phyloP scores from a whole-genome alignment of 495 filamentous ascomycete species.

The Penicillium angulare region DNA sequence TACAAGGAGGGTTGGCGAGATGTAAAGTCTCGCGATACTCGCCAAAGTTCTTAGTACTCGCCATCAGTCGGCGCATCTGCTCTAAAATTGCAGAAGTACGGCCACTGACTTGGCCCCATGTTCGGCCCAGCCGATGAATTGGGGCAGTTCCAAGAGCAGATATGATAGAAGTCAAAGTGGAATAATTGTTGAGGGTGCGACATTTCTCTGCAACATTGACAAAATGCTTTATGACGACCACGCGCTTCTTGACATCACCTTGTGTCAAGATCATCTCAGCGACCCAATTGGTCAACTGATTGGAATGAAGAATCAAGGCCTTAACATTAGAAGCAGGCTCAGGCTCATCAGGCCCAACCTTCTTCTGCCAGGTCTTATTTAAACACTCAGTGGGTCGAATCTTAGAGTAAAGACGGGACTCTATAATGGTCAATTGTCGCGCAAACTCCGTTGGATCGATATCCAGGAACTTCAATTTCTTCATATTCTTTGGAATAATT shows the following conservation, averaged over 20 bases:
- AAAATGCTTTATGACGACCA: slow-evolving; percentile 98
- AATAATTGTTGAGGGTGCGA: slow-evolving; percentile 91
- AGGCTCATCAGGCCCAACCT: slow-evolving; percentile 73
- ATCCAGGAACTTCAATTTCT: slow-evolving; percentile 97
- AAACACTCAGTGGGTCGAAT: slow-evolving; percentile 93
- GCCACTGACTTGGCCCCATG: slow-evolving; percentile 90
- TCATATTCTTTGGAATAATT: slow-evolving; percentile 98
- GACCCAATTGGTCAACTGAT: slow-evolving; percentile 98
- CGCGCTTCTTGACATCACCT: slow-evolving; percentile 88
- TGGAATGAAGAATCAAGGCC: slow-evolving; percentile 93
- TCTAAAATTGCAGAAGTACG: slow-evolving; percentile 78
- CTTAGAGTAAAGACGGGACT: slow-evolving; percentile 90
- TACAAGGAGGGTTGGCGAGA: slow-evolving; percentile 91
- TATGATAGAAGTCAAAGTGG: slow-evolving; percentile 96
- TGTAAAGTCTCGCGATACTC: slow-evolving; percentile 94
- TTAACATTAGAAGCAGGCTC: slow-evolving; percentile 95
- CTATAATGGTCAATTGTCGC: slow-evolving; percentile 93
- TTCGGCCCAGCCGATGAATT: slow-evolving; percentile 87
- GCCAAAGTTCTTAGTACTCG: slow-evolving; percentile 96
- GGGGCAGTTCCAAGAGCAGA: slow-evolving; percentile 92
- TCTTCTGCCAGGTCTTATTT: slow-evolving; percentile 98
- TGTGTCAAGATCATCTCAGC: slow-evolving; percentile 99
- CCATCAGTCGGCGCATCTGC: slow-evolving; percentile 91
- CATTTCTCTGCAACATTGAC: slow-evolving; percentile 97
- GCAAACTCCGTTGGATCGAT: slow-evolving; percentile 96